Conservation (phyloP, 2,329 filamentous ascomycete genomes). For the Trichothecium sympodiale region DNA sequence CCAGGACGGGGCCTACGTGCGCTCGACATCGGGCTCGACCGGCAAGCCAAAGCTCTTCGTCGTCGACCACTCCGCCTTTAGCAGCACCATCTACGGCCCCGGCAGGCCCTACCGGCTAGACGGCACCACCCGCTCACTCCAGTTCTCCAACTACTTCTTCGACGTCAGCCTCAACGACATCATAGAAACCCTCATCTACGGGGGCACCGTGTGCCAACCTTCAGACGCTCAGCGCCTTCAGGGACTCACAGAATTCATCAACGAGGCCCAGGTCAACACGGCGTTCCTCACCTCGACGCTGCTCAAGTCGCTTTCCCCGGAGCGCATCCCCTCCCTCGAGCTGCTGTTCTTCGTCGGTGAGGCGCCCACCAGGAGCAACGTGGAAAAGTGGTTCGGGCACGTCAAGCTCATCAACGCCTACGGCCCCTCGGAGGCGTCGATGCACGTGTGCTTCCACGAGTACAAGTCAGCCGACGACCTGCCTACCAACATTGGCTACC, state of each 20-base stretch:
- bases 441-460: slow-evolving; percentile 16
- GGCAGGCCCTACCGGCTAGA: slow-evolving; percentile 6
- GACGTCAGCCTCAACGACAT: slow-evolving; percentile 16
- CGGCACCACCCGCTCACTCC: slow-evolving; percentile 14
- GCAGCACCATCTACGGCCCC: slow-evolving; percentile 32
- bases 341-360: slow-evolving; percentile 8
- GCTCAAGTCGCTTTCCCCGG: slow-evolving; percentile 7
- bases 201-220: slow-evolving; percentile 21
- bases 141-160: slow-evolving; percentile 20
- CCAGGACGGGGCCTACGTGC: slow-evolving; percentile 10
- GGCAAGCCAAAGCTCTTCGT: slow-evolving; percentile 16
- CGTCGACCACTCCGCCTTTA: slow-evolving; percentile 37
- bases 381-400: slow-evolving; percentile 1
- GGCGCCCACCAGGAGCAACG: slow-evolving; percentile 18
- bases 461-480: background rate
- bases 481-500: slow-evolving; percentile 3
- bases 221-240: slow-evolving; percentile 18
- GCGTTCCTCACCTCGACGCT: slow-evolving; percentile 9
- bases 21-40: slow-evolving; percentile 18
- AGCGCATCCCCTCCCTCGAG: slow-evolving; percentile 6
- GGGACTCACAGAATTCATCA: background rate
- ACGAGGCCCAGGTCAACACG: background rate
- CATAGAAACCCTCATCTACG: slow-evolving; percentile 9
- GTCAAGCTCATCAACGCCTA: slow-evolving; percentile 23
- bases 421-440: slow-evolving; percentile 28